phyloP scores from a whole-genome alignment of 2,329 filamentous ascomycete species.

The Clonostachys chloroleuca region DNA sequence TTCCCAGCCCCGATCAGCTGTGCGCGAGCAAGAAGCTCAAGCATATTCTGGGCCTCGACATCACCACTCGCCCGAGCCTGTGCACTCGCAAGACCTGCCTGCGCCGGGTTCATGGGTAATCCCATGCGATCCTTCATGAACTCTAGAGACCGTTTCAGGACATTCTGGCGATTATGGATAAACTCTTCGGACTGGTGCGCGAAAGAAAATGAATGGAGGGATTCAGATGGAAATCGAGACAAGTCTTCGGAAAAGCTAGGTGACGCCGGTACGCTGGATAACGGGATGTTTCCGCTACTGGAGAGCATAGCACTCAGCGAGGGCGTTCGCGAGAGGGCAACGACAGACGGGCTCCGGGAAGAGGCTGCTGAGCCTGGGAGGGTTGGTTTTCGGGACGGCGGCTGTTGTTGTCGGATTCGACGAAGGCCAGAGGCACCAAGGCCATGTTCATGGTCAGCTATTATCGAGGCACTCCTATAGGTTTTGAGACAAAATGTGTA shows the following conservation, averaged over 20 bases:
- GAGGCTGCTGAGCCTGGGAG: constrained; percentile 58
- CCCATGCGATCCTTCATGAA: constrained; percentile 93
- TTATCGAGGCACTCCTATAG: constrained; percentile 65
- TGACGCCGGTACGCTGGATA: constrained; percentile 62
- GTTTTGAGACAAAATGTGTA: not conserved
- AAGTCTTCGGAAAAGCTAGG: constrained; percentile 85
- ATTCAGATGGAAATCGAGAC: constrained; percentile 89
- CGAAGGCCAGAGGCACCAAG: constrained; percentile 81
- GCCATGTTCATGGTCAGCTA: constrained; percentile 84
- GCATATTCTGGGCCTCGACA: constrained; percentile 82
- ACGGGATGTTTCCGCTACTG: constrained; percentile 45
- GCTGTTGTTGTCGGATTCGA: constrained; percentile 85
- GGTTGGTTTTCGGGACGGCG: constrained; percentile 56
- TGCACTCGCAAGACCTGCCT: constrained; percentile 73
- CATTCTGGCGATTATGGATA: constrained; percentile 86
- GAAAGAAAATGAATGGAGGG: constrained; percentile 96
- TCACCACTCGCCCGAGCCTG: constrained; percentile 82
- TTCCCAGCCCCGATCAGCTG: constrained; percentile 71
- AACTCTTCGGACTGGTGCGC: constrained; percentile 92
- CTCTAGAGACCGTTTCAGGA: constrained; percentile 88
- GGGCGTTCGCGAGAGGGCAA: constrained; percentile 58
- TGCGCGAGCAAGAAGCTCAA: constrained; percentile 80
- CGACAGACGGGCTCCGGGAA: constrained; percentile 54
- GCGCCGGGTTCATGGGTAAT: constrained; percentile 63
- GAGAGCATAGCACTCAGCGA: constrained; percentile 67